Evolutionary conservation across 805 yeast genomes (phyloP), one percentile per base, ranked within the genome.

Genomic region (Maudiozyma saulgeensis): DNA sequence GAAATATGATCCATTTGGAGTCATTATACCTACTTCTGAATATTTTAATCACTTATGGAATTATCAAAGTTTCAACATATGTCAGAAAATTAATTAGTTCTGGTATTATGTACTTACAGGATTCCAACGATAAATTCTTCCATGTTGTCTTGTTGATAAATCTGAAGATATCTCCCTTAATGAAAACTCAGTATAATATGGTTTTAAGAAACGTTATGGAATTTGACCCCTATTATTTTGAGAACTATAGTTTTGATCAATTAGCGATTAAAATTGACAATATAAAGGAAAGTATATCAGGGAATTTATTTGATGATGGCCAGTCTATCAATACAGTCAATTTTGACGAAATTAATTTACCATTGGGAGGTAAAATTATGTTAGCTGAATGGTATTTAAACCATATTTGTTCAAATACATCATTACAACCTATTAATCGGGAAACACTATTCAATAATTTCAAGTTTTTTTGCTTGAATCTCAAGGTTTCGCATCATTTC

Each of bases 31-130:
- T 72, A 26, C 68, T 77, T 31, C 48, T 80, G 28, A 77, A 77
- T 49, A 62, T 69, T 18, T 53, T 71, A 16, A 59, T 61, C 6
- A 71, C 69, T 12, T 71, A 75, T 16, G 68, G 75, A 13, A 68
- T 73, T 44, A 68, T 75, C n/a, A 77, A 75, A 49, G 64, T 67
- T 1, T 63, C 73, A 0, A 75, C 84, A 1, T 91, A 91, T 59
- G 72, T 90, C 50, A 71, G 97, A 58, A 79, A 82, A 56, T 69
- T 90, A 37, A 89, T 91, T 43, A 87, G 96, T 9, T 81, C 93
- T 0, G 99, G 97, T 4, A 72, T 88, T 0, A 78, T 90, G 43
- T 87, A 85, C 64, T 64, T 80, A 3, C 73, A 78, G 7, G 77
- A 79, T 18, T 72, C 72, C 7, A 63, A 68, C 26, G 82, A 82